Percentiles rank a stretch among this genome's conserved stretches.
Evolutionary conservation across 495 filamentous ascomycete species (phyloP).

Genomic region (Podospora sp.): DNA sequence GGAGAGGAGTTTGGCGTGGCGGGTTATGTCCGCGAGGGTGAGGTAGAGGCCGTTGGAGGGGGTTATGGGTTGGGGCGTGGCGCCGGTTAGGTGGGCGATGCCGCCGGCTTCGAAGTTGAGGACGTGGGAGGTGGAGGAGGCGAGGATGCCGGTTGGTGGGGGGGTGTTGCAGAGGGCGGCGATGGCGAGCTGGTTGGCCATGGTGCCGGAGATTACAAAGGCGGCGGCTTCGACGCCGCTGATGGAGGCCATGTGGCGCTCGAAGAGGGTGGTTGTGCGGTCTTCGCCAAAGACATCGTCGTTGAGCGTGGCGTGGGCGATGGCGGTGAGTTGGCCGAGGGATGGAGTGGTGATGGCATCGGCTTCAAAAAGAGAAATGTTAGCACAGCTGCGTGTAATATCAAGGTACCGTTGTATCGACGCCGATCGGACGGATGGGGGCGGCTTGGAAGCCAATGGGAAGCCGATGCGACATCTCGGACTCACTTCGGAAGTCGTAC

Average conservation of each 20-base stretch:
- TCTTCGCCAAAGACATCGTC: conserved; percentile 80
- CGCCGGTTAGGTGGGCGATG: conserved; percentile 55
- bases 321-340: conserved; percentile 61
- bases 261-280: conserved; percentile 64
- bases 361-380: background rate
- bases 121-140: conserved; percentile 64
- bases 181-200: conserved; percentile 76
- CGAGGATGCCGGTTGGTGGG: conserved; percentile 62
- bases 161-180: conserved; percentile 63
- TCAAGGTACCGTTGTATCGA: too few relatives aligned
- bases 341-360: conserved; percentile 18
- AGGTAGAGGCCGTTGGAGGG: conserved; percentile 66
- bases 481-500: conserved; percentile 24
- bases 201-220: conserved; percentile 81
- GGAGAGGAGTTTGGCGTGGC: conserved; percentile 44
- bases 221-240: conserved; percentile 64
- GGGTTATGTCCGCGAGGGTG: conserved; percentile 67
- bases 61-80: conserved; percentile 56
- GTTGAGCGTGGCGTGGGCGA: conserved; percentile 51
- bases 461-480: too few relatives aligned
- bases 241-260: conserved; percentile 59
- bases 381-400: too few relatives aligned
- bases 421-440: too few relatives aligned
- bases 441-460: too few relatives aligned
- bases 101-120: conserved; percentile 65